Conservation (phyloP, 225 moss, liverwort and hornwort genomes). For the Rhytidiadelphus loreus region DNA sequence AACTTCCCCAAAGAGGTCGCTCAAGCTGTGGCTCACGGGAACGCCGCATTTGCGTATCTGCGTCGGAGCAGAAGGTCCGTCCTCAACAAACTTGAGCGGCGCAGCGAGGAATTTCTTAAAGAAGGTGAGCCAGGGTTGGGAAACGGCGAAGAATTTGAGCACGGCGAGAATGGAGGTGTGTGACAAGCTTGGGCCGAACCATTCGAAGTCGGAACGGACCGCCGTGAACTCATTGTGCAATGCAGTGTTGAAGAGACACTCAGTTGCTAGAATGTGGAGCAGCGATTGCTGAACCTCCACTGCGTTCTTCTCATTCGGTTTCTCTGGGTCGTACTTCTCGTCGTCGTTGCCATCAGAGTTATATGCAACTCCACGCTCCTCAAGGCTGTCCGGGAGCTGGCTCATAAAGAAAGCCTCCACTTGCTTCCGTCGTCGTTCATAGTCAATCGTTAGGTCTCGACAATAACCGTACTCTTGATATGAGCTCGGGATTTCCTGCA, state of each 20-base stretch:
- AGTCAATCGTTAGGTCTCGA: background rate
- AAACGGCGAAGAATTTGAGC: background rate
- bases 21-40: background rate
- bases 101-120: background rate
- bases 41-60: background rate
- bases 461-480: background rate
- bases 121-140: background rate
- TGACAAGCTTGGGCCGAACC: background rate
- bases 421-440: background rate
- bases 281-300: background rate
- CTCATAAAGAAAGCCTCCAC: background rate
- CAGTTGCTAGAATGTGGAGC: background rate
- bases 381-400: background rate
- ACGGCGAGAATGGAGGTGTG: background rate
- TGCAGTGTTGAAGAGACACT: background rate
- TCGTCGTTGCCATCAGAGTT: background rate
- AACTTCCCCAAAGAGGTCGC: background rate
- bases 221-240: background rate
- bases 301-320: background rate
- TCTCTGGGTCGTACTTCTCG: background rate
- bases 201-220: background rate
- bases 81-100: background rate
- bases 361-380: background rate
- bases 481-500: background rate
- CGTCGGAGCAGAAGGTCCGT: background rate